These are phyloP conservation scores for Aspergillus homomorphus DNA, from an alignment of 495 filamentous ascomycete species.

Conservation along the genomic window DNA sequence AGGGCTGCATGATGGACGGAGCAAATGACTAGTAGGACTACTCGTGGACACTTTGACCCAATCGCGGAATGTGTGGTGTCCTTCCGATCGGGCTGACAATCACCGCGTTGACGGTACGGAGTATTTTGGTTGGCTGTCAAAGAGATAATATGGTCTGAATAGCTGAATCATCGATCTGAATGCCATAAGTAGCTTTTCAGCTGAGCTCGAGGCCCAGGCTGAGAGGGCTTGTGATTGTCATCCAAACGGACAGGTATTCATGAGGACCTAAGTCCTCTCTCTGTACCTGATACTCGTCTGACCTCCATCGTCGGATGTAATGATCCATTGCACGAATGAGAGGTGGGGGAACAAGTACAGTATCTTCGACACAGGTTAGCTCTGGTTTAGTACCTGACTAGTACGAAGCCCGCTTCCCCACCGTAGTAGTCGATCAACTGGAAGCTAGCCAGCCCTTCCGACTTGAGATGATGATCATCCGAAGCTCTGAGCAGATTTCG, in stretches of 20 bases:
- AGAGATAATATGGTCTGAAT: too few relatives aligned
- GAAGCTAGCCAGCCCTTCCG: too few relatives aligned
- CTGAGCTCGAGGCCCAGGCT: too few relatives aligned
- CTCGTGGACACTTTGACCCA: constrained; percentile 14
- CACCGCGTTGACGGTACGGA: constrained; percentile 12
- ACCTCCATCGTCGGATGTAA: too few relatives aligned
- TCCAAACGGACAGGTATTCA: too few relatives aligned
- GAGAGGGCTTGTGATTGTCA: too few relatives aligned
- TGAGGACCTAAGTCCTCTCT: too few relatives aligned
- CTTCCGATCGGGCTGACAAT: constrained; percentile 25
- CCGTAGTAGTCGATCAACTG: not conserved
- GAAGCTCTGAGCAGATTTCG: not conserved
- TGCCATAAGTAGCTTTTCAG: too few relatives aligned
- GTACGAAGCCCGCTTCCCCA: not conserved
- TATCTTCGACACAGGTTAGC: not conserved
- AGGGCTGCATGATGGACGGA: not conserved
- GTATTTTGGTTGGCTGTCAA: too few relatives aligned
- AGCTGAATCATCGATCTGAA: too few relatives aligned
- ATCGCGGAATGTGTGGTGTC: constrained; percentile 21
- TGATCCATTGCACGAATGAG: constrained; percentile 10
- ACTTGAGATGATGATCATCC: too few relatives aligned
- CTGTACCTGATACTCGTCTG: not conserved
- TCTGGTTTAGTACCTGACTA: constrained; percentile 9
- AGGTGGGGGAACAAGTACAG: constrained; percentile 6
- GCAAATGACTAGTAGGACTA: not conserved